Evolutionary conservation across 2,329 filamentous ascomycete species (phyloP), one percentile per base, ranked within the genome.

Genomic region (Fusarium nelsonii): DNA sequence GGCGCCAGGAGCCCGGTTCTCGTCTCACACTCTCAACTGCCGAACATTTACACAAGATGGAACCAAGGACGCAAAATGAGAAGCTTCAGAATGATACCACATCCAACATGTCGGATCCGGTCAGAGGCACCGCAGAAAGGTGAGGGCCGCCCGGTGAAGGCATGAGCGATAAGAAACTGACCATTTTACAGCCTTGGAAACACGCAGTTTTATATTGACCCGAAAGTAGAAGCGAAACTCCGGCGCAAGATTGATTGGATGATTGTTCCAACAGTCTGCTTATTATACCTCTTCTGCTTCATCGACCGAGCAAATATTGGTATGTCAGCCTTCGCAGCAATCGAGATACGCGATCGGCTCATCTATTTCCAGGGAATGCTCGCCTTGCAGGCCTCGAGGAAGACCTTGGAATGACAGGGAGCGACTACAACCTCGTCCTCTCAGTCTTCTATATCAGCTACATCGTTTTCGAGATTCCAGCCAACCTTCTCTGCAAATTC

Each of bases 401-500:
- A 4, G 68, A 71, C 14, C 69, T 71, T 4, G 68, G 69, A 10
- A 66, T 71, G 54, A 58, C 71, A 8, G 84, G 84, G 20, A 86
- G 89, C 67, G 87, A 90, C 66, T 91, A 90, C 80, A 91, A 91
- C 59, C 76, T 78, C 15, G 80, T 90, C 1, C 81, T 91, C 2
- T 88, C 87, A 7, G 73, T 87, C 51, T 91, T 91, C 74, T 91
- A 89, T 74, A 82, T 91, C 70, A 85, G 84, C 3, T 91, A 91
- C 74, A 90, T 91, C 59, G 28, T 90, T 30, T 89, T 89, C 64
- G 85, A 90, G 71, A 89, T 91, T 20, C 89, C 90, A 0, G 83
- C 81, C 36, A 91, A 87, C 62, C 84, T 90, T 61, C 75, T 81
- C 12, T 91, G 88, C 80, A 91, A 91, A 73, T 87, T 81, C 78